Base-by-base conservation (phyloP, 306 rosid genomes). In the Inga oerstediana region DNA sequence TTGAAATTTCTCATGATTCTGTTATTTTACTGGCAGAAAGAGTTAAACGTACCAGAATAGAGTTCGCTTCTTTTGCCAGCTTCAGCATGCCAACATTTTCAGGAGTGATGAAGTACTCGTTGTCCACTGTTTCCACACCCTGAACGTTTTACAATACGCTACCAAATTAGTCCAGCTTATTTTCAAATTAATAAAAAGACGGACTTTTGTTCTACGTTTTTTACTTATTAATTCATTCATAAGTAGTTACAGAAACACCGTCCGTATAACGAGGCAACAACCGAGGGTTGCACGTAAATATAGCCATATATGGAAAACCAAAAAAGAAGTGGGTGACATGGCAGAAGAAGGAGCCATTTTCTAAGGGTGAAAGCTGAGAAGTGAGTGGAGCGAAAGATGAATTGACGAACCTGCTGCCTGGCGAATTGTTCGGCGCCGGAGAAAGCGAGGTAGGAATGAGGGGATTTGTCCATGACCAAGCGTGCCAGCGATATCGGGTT, bases 361-460 rank as follows among this genome's bases (percentile, higher is more conserved):
- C 34, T 32, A 32, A 3, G 3, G 34, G 3, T 32, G 34, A 32
- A 32, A 32, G 34, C 34, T 32, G 43, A 39, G 43, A 39, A 5
- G 43, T 56, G 67, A 34, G 16, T 12, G 44, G 34, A 64, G 44
- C 15, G 24, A 37, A 43, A 71, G 24, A 4, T 5, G 30, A 20
- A 54, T 20, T 5, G 62, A 34, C 91, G 24, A n/a, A 93, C 98
- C 94, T 96, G 97, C 19, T 94, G 72, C n/a, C 91, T 58, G 51
- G 99, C 98, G 44, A 96, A 96, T 8, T 90, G 88, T 80, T 96
- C 99, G 3, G 99, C 99, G 59, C 99, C 98, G 5, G 89, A 71
- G 82, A 93, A 96, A 74, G 97, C 99, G 0, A 96, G 92, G 74
- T 96, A 96, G 78, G 99, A 96, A 85, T 96, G 99, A 0, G 99